A percentile compares a stretch with the other conserved stretches of the same genome.
Evolutionary conservation across 345 rosid genomes (phyloP).

Genomic region (Aquilaria malaccensis): DNA sequence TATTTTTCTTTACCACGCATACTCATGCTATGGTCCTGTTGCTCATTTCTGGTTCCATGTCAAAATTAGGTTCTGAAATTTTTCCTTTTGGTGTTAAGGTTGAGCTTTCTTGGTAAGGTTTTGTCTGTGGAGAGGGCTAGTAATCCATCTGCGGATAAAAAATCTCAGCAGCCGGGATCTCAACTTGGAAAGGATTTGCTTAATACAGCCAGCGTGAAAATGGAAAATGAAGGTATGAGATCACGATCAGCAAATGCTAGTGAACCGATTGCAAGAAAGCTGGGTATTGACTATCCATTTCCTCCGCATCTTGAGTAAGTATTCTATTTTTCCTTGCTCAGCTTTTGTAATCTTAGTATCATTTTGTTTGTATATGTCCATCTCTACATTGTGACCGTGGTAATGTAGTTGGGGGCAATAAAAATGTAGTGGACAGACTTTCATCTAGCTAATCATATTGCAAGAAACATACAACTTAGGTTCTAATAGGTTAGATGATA

Average conservation of each 20-base stretch:
- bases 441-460: too few relatives aligned
- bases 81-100: conserved; percentile 35
- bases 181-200: conserved; percentile 31
- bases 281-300: conserved; percentile 86
- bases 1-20: conserved; percentile 15
- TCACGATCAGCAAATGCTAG: conserved; percentile 25
- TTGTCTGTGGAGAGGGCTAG: conserved; percentile 68
- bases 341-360: not conserved
- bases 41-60: too few relatives aligned
- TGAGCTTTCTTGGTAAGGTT: conserved; percentile 93
- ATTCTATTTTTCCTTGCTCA: conserved; percentile 7
- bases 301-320: conserved; percentile 90
- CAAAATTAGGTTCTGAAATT: not conserved
- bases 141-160: conserved; percentile 38
- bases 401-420: too few relatives aligned
- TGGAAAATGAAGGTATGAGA: conserved; percentile 30
- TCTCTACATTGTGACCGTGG: too few relatives aligned
- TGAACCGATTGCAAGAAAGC: conserved; percentile 79
- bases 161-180: conserved; percentile 30
- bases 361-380: too few relatives aligned
- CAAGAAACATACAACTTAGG: too few relatives aligned
- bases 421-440: too few relatives aligned
- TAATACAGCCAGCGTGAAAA: conserved; percentile 16
- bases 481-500: too few relatives aligned
- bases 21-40: too few relatives aligned